Conservation (phyloP, 306 rosid genomes). For the Rosa persica region DNA sequence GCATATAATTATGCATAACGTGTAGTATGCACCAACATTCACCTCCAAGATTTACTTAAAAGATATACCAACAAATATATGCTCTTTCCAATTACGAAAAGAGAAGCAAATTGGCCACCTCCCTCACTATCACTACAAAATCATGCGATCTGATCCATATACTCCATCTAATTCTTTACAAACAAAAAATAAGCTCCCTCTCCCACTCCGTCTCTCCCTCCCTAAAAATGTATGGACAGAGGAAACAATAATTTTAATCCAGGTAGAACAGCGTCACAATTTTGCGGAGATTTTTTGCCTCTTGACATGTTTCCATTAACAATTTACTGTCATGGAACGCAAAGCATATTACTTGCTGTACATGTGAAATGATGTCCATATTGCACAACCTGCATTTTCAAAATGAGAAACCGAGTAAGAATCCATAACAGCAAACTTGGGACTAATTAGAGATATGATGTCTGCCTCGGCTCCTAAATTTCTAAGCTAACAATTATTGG, state of each 20-base stretch:
- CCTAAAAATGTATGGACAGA: slow-evolving; percentile 44
- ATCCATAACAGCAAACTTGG: neutral
- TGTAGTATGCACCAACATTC: neutral
- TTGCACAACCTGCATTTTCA: slow-evolving; percentile 83
- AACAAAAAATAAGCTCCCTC: slow-evolving; percentile 26
- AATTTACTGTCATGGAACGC: slow-evolving; percentile 95
- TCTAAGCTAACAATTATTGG: neutral
- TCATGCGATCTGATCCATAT: slow-evolving; percentile 14
- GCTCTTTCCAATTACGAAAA: slow-evolving; percentile 17
- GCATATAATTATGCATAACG: neutral
- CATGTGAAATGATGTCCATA: slow-evolving; percentile 94
- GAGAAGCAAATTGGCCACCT: slow-evolving; percentile 23
- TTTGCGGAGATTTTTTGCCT: slow-evolving; percentile 89
- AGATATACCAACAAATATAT: neutral
- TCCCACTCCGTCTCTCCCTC: slow-evolving; percentile 22
- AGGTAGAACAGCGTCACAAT: slow-evolving; percentile 96
- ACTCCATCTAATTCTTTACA: slow-evolving; percentile 52
- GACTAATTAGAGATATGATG: neutral
- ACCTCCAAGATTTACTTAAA: neutral
- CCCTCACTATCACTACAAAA: slow-evolving; percentile 25
- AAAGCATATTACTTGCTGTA: slow-evolving; percentile 98
- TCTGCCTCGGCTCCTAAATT: neutral
- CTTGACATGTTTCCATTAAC: slow-evolving; percentile 99
- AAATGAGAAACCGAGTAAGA: slow-evolving; percentile 21
- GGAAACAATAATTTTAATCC: slow-evolving; percentile 47